Evolutionary conservation across 257 asterid species (phyloP).

Genomic region (Capsicum rhomboideum): DNA sequence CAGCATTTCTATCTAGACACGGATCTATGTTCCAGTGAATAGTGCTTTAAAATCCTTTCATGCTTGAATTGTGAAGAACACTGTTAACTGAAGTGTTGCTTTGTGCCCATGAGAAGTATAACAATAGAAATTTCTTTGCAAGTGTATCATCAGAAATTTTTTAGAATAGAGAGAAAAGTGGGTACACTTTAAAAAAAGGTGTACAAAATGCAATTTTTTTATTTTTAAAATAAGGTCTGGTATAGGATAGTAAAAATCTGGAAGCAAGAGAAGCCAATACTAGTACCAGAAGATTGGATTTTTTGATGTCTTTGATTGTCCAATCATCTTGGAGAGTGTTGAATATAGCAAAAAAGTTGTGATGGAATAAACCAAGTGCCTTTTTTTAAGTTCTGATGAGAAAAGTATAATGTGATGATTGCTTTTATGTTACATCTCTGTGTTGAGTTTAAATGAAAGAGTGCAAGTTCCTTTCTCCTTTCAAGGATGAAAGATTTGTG

Average conservation of each 20-base stretch:
- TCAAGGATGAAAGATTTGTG: neutral
- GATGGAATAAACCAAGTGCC: neutral
- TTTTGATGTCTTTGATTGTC: neutral
- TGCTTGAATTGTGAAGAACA: neutral
- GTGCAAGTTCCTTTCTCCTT: neutral
- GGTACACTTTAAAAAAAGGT: neutral
- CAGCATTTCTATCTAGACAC: neutral
- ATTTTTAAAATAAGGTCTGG: neutral
- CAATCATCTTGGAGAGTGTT: neutral
- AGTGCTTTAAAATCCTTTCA: neutral
- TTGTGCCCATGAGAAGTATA: neutral
- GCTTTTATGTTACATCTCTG: neutral
- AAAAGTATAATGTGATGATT: neutral
- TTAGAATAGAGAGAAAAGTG: neutral
- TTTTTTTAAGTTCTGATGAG: neutral
- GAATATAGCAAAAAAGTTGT: neutral
- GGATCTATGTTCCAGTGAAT: neutral
- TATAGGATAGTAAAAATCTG: neutral
- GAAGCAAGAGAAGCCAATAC: neutral
- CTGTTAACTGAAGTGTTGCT: neutral
- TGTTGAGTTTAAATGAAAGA: neutral
- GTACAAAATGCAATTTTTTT: neutral
- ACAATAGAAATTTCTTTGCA: neutral
- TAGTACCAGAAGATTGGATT: neutral
- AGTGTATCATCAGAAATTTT: neutral